Conservation (phyloP, 495 filamentous ascomycete genomes). For the Penicillium angulare region DNA sequence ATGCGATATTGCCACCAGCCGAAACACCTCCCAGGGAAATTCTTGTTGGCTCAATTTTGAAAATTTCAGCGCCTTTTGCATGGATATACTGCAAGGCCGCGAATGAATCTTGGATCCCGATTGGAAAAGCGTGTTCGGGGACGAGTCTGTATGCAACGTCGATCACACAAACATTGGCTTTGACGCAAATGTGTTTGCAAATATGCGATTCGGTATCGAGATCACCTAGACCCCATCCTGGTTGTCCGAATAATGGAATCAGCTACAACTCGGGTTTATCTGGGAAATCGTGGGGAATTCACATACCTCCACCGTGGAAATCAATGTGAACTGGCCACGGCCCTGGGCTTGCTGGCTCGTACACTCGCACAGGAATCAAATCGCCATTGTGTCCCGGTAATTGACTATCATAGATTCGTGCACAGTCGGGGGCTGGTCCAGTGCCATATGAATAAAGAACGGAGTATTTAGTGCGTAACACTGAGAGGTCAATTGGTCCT, state of each 20-base stretch:
- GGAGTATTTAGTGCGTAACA: slow-evolving; percentile 28
- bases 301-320: slow-evolving; percentile 39
- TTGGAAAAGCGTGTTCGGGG: slow-evolving; percentile 46
- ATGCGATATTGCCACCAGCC: slow-evolving; percentile 45
- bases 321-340: slow-evolving; percentile 50
- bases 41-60: slow-evolving; percentile 42
- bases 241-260: too few species aligned
- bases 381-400: slow-evolving; percentile 40
- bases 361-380: slow-evolving; percentile 40
- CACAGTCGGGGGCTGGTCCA: slow-evolving; percentile 25
- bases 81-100: slow-evolving; percentile 31
- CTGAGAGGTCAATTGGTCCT: slow-evolving; percentile 25
- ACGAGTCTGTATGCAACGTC: slow-evolving; percentile 54
- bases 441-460: slow-evolving; percentile 32
- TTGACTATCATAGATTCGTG: slow-evolving; percentile 30
- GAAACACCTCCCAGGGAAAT: slow-evolving; percentile 52
- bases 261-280: too few species aligned
- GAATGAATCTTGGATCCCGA: slow-evolving; percentile 47
- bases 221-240: slow-evolving; percentile 49
- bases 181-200: slow-evolving; percentile 29
- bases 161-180: slow-evolving; percentile 45
- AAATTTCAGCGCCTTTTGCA: slow-evolving; percentile 27
- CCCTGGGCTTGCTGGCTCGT: slow-evolving; percentile 39
- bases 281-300: not conserved
- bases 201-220: slow-evolving; percentile 38